Evolutionary conservation across 2,329 filamentous ascomycete genomes (phyloP).

Genomic region (Diaporthe sp.): DNA sequence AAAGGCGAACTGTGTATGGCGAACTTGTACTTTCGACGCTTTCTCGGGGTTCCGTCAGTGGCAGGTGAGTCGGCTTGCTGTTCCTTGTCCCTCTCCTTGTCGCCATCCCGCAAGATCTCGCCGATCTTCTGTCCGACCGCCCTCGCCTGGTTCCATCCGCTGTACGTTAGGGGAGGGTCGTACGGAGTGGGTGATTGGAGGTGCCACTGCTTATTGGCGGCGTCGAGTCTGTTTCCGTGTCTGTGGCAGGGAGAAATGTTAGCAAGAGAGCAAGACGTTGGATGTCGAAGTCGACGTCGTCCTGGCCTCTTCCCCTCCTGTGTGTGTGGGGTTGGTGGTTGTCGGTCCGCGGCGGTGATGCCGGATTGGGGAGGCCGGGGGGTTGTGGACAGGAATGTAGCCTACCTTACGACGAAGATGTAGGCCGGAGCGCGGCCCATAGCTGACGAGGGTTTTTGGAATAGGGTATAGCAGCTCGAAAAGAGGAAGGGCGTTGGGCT

Average conservation of each 20-base stretch:
- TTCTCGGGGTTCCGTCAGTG: conserved; percentile 45
- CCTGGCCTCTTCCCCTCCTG: background rate
- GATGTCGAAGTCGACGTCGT: conserved; percentile 8
- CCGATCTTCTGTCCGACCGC: conserved; percentile 87
- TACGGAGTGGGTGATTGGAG: conserved; percentile 93
- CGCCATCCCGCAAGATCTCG: conserved; percentile 68
- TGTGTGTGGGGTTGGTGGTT: background rate
- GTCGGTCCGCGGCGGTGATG: background rate
- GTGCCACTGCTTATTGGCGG: conserved; percentile 95
- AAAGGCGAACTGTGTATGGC: conserved; percentile 96
- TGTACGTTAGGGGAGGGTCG: conserved; percentile 94
- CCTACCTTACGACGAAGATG: conserved; percentile 65
- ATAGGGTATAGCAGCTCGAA: background rate
- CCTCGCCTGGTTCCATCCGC: conserved; percentile 90
- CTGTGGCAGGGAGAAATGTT: conserved; percentile 57
- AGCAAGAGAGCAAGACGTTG: conserved; percentile 18
- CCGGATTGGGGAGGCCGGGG: conserved; percentile 1
- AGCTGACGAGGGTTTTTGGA: conserved; percentile 17
- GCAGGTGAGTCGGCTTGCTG: conserved; percentile 52
- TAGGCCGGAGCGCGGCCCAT: conserved; percentile 66
- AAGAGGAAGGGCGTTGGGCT: conserved; percentile 13
- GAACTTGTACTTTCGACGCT: conserved; percentile 77
- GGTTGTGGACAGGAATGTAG: conserved; percentile 33
- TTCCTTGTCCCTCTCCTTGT: conserved; percentile 61
- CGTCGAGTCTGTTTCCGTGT: conserved; percentile 94